Evolutionary conservation across 73 alveolate species (phyloP).

Genomic region (Halteria grandinella): DNA sequence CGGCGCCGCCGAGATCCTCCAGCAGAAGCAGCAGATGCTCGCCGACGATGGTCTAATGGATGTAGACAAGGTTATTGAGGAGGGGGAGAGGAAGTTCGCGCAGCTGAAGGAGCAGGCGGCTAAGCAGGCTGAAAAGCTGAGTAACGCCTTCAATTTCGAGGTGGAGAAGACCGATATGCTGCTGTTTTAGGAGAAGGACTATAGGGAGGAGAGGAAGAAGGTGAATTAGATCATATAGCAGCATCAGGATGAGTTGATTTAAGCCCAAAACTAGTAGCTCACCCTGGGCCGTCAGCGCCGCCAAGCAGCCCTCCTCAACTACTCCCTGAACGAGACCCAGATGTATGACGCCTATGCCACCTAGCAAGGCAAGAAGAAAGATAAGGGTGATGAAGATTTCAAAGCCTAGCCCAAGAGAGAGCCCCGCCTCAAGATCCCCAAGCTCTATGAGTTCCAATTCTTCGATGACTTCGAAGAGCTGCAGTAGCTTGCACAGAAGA

Average conservation of each 20-base stretch:
- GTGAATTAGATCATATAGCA: neutral
- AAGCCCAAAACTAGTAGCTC: neutral
- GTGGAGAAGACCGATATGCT: constrained; percentile 19
- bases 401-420: too few species aligned
- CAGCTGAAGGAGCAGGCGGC: constrained; percentile 35
- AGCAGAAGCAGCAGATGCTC: constrained; percentile 45
- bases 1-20: constrained; percentile 83
- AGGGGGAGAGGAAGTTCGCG: constrained; percentile 16
- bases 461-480: constrained; percentile 17
- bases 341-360: neutral
- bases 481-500: neutral
- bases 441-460: constrained; percentile 33
- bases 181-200: constrained; percentile 29
- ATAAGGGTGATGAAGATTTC: neutral
- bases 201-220: constrained; percentile 45
- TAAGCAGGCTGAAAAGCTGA: constrained; percentile 21
- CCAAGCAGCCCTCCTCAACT: neutral
- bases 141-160: constrained; percentile 33
- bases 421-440: too few species aligned
- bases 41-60: constrained; percentile 18
- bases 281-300: neutral
- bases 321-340: neutral
- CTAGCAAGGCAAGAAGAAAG: neutral
- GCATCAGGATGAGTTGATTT: constrained; percentile 6
- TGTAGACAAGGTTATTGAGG: constrained; percentile 33